A percentile compares a stretch with the other conserved stretches of the same genome.
Conservation (phyloP, 345 rosid genomes). For the Ailanthus altissimus region DNA sequence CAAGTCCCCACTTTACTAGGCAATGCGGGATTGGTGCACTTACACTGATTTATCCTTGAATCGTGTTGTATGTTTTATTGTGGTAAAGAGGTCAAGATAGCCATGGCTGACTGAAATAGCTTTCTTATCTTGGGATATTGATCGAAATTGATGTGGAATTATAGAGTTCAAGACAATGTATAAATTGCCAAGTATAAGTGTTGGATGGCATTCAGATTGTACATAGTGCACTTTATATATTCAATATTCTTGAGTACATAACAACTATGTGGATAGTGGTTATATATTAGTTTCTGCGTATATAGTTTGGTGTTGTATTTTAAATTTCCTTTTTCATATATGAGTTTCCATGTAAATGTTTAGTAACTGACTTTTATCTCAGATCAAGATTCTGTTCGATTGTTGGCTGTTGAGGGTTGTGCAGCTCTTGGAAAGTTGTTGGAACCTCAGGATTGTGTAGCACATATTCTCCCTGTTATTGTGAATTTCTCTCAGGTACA, state of each 20-base stretch:
- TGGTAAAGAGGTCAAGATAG: conserved; percentile 5
- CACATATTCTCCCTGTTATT: conserved; percentile 87
- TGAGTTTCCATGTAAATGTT: neutral
- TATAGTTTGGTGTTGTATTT: conserved; percentile 8
- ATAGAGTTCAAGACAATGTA: neutral
- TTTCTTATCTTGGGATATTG: neutral
- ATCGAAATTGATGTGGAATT: neutral
- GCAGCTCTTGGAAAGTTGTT: conserved; percentile 95
- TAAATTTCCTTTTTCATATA: conserved; percentile 1
- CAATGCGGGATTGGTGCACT: too few relatives aligned
- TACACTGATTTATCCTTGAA: too few relatives aligned
- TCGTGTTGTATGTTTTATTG: neutral
- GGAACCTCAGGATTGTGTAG: conserved; percentile 90
- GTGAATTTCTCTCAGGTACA: conserved; percentile 93
- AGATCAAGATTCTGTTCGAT: conserved; percentile 98
- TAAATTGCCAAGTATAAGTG: neutral
- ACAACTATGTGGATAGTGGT: neutral
- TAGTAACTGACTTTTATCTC: conserved; percentile 19
- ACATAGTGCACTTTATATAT: neutral
- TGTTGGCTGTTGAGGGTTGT: conserved; percentile 96
- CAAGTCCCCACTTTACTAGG: too few relatives aligned
- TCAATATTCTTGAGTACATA: neutral
- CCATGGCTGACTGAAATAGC: neutral
- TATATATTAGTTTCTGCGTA: neutral
- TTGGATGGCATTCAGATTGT: neutral